Base-by-base conservation (phyloP, 495 filamentous ascomycete species). In the Podospora conica region DNA sequence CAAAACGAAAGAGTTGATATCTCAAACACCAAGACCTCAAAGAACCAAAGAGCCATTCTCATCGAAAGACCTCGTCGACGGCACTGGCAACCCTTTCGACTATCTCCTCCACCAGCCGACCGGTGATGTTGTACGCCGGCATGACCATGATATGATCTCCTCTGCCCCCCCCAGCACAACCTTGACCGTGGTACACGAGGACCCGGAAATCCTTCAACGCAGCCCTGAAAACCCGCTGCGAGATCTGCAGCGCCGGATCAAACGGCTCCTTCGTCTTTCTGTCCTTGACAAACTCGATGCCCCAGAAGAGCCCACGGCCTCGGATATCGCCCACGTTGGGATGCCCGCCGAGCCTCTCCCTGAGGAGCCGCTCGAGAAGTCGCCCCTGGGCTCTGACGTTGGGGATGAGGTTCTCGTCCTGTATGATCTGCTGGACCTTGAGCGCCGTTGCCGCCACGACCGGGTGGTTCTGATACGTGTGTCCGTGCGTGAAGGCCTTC, bases 141-240 rank as follows among this genome's bases (percentile, higher is more conserved):
- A 88, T 84, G 56, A 96, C 66, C 58, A 94, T 76, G 23, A 93
- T 73, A 76, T 91, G 88, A 67, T 96, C 92, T 1, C 90, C 91
- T 9, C 71, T 75, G 23, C 81, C 74, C 0, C 86, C 86, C 66
- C 90, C 89, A 1, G 81, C 85, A 5, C 85, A 87, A 3, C 90
- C 91, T 24, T 82, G 77, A 15, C 86, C 84, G 53, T 85, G 84
- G 72, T 93, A 94, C 21, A 94, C 67, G 1, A 84, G 85, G 58
- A 95, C 83, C 48, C 80, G 81, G 66, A 84, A 82, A 0, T 77
- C 68, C 3, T 76, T 70, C 57, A 88, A 68, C 0, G 80, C 85
- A 4, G 73, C 77, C 62, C 82, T 79, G 58, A 87, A 83, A 9
- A 91, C 77, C 28, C 72, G 71, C 31, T 74, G 77, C 1, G 81